Evolutionary conservation across 257 asterid species (phyloP), one percentile per base, ranked within the genome.

Genomic region (Scutellaria minor): DNA sequence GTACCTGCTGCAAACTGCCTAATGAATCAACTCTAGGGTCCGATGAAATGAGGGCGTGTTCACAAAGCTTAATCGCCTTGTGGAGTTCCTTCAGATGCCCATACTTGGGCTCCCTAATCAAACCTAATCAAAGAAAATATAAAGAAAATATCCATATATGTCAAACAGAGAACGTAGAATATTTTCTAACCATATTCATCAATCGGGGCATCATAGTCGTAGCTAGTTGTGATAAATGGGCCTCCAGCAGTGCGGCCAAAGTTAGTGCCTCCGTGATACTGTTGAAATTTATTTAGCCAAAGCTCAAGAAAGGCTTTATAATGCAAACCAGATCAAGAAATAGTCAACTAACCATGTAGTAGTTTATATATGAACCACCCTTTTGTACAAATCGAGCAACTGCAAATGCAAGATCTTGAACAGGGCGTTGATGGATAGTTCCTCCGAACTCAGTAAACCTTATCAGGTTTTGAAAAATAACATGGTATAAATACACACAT

Each of bases 211-310:
- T 94, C 99, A 10, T 94, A 94, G 84, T 94, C 99, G 5, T 94
- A 94, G 86, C 99, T 94, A 64, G 99, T 94, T 8, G 99, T 94
- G 44, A 91, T 68, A 54, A 88, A 94, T 63, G 99, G 99, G 47
- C 99, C 99, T 76, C 99, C 99, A 9, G 99, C 90, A 22, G 97
- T 85, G 82, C 97, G 83, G 75, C 97, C 99, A 47, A 91, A 94
- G 81, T 91, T 94, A 35, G 97, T 94, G 78, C 99, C 99, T 50
- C 99, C 99, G 46, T 94, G 99, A 80, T 88, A 94, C 99, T 94
- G 82, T 24, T 55, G 68, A 39, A 7, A 58, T 20, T 56, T 72
- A 45, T 52, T 31, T 31, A 31, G 37, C 37, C 37, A 31, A 31
- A 31, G 37, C 37, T 31, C 37, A 31, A 31, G 37, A 31, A 31